These are phyloP conservation scores for Annulohypoxylon bovei DNA, from an alignment of 495 filamentous ascomycete genomes.

Conservation along the genomic window DNA sequence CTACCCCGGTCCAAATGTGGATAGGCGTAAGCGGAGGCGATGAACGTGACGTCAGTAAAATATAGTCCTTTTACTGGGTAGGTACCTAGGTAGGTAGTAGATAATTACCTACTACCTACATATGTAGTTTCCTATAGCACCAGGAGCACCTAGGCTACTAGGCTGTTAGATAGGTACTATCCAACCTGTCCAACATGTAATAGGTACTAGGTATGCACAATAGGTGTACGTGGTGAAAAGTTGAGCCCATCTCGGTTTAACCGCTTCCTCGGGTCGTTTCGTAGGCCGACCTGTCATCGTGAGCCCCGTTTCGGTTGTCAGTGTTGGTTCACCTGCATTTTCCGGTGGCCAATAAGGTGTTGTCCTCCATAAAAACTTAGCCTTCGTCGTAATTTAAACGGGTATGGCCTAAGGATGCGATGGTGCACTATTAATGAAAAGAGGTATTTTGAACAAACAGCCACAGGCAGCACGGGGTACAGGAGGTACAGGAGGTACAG, in stretches of 20 bases:
- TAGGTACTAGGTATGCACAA: background rate
- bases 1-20: background rate
- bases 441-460: conserved; percentile 23
- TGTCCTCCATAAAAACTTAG: conserved; percentile 6
- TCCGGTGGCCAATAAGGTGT: conserved; percentile 28
- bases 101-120: background rate
- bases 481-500: no score
- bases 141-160: no score
- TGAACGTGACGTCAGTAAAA: conserved; percentile 15
- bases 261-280: conserved; percentile 19
- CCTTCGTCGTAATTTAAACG: conserved; percentile 23
- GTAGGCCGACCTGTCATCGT: conserved; percentile 9
- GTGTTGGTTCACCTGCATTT: conserved; percentile 36
- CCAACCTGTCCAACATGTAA: background rate
- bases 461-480: no score
- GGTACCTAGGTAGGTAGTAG: background rate
- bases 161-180: no score
- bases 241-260: conserved; percentile 11
- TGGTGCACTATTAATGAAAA: conserved; percentile 19
- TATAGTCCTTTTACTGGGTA: background rate
- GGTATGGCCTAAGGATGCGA: conserved; percentile 17
- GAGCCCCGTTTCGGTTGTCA: conserved; percentile 29
- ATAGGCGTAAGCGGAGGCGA: background rate
- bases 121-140: background rate
- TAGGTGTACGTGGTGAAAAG: conserved; percentile 4